These are phyloP conservation scores for Diaporthe aspalathi DNA, from an alignment of 2,329 filamentous ascomycete species.

Conservation along the genomic window DNA sequence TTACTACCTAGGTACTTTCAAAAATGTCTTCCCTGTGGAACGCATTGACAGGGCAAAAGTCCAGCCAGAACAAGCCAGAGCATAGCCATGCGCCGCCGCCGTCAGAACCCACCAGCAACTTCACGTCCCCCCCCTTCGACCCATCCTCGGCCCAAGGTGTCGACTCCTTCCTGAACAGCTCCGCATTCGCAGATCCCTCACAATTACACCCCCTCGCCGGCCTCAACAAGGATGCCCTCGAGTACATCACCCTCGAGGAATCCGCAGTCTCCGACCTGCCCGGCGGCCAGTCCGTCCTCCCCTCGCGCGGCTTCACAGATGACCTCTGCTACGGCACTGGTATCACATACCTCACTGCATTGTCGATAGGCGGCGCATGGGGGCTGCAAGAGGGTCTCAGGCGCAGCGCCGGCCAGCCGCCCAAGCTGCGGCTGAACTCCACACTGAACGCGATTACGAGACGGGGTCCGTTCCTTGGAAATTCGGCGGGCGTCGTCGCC, in stretches of 20 bases:
- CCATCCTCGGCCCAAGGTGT: conserved; percentile 81
- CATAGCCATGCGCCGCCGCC: conserved; percentile 57
- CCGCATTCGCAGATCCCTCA: conserved; percentile 84
- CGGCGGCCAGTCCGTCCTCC: conserved; percentile 86
- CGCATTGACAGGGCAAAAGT: conserved; percentile 70
- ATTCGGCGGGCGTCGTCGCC: conserved; percentile 94
- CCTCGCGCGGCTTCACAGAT: conserved; percentile 96
- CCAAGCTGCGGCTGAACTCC: conserved; percentile 92
- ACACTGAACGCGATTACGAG: conserved; percentile 94
- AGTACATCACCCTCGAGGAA: conserved; percentile 96
- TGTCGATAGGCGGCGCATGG: conserved; percentile 90
- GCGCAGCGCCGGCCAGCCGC: conserved; percentile 80
- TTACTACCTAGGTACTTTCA: conserved; percentile 34
- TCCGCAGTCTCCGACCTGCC: conserved; percentile 87
- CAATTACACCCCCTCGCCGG: conserved; percentile 93
- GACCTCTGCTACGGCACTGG: conserved; percentile 98
- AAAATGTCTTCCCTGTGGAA: conserved; percentile 71
- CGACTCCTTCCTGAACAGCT: conserved; percentile 83
- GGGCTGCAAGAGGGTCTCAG: conserved; percentile 90
- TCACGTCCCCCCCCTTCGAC: conserved; percentile 72
- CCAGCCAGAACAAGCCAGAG: conserved; percentile 51
- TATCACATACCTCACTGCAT: conserved; percentile 89
- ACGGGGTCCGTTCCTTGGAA: conserved; percentile 93
- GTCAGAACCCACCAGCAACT: conserved; percentile 61
- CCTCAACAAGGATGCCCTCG: conserved; percentile 90